Evolutionary conservation across 108 stramenopile genomes (phyloP).

Genomic region (Fistulifera pelliculosa): DNA sequence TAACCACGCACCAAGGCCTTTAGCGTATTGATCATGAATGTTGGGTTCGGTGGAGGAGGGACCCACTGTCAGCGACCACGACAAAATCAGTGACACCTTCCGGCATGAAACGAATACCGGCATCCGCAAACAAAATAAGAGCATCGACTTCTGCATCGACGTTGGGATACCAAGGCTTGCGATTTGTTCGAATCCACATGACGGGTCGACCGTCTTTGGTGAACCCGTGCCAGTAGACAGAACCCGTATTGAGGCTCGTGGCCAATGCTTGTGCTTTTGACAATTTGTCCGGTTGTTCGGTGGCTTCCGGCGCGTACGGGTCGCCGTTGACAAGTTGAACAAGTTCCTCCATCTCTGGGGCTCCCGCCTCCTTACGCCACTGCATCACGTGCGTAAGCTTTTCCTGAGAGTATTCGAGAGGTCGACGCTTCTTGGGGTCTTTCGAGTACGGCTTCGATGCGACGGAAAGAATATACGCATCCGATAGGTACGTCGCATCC

Average conservation of each 20-base stretch:
- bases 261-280: conserved; percentile 74
- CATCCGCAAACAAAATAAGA: conserved; percentile 75
- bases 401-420: conserved; percentile 80
- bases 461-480: conserved; percentile 76
- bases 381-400: conserved; percentile 78
- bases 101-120: conserved; percentile 79
- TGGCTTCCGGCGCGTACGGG: conserved; percentile 48
- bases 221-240: conserved; percentile 77
- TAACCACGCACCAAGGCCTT: conserved; percentile 80
- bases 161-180: conserved; percentile 86
- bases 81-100: conserved; percentile 80
- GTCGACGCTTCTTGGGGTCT: conserved; percentile 74
- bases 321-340: conserved; percentile 68
- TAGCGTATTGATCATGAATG: conserved; percentile 77
- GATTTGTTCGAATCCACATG: conserved; percentile 77
- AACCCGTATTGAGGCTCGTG: conserved; percentile 51
- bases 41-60: conserved; percentile 83
- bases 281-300: conserved; percentile 56
- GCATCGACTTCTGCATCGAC: conserved; percentile 83
- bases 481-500: conserved; percentile 64
- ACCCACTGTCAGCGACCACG: conserved; percentile 65
- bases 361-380: conserved; percentile 73
- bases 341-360: conserved; percentile 59
- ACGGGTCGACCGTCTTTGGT: conserved; percentile 81
- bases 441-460: conserved; percentile 88